Conservation (phyloP, 208 protist genomes). For the Porcisia hertigi region DNA sequence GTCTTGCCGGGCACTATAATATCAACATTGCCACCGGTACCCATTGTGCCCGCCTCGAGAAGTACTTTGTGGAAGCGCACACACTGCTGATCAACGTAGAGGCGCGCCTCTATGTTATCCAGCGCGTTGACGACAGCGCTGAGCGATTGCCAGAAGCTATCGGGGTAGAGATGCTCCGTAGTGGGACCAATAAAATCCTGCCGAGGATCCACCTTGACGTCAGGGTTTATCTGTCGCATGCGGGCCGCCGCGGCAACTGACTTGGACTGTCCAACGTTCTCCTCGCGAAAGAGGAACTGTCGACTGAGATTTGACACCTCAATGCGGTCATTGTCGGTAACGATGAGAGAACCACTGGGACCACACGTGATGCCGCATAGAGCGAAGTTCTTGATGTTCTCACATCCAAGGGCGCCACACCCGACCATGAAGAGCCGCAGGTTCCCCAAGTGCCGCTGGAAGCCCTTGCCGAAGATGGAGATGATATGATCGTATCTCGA, state of each 20-base stretch:
- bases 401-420: slow-evolving; percentile 98
- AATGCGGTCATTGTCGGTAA: slow-evolving; percentile 99
- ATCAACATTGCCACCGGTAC: slow-evolving; percentile 98
- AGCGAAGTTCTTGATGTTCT: slow-evolving; percentile 99
- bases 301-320: slow-evolving; percentile 99
- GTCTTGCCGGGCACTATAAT: slow-evolving; percentile 98
- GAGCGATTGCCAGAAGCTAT: slow-evolving; percentile 96
- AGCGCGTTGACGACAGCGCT: slow-evolving; percentile 98
- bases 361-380: slow-evolving; percentile 96
- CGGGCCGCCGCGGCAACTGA: slow-evolving; percentile 92
- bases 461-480: slow-evolving; percentile 74
- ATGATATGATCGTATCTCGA: slow-evolving; percentile 81
- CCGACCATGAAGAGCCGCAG: slow-evolving; percentile 96
- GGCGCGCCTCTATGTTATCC: slow-evolving; percentile 98
- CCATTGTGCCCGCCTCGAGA: slow-evolving; percentile 99
- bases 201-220: slow-evolving; percentile 72
- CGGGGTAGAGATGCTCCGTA: slow-evolving; percentile 96
- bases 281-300: slow-evolving; percentile 99
- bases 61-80: slow-evolving; percentile 97
- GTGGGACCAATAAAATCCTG: slow-evolving; percentile 94
- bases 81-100: slow-evolving; percentile 96
- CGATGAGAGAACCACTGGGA: slow-evolving; percentile 76
- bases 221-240: slow-evolving; percentile 96
- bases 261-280: slow-evolving; percentile 97
- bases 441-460: slow-evolving; percentile 64